phyloP scores from a whole-genome alignment of 169 alveolate genomes.

The Eimeria nieschulzi region DNA sequence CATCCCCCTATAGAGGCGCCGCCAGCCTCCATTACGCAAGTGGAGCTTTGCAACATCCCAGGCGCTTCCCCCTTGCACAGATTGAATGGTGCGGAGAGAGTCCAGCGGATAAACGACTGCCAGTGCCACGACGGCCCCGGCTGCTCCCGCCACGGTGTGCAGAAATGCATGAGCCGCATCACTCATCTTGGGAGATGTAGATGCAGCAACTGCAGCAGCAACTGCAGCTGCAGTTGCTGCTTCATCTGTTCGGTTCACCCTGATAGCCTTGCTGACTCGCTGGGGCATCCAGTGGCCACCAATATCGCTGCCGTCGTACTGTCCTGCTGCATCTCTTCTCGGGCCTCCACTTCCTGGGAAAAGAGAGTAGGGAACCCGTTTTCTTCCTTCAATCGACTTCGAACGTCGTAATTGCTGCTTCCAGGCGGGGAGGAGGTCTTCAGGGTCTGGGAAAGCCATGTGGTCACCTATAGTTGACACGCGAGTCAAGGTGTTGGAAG shows the following conservation, averaged over 20 bases:
- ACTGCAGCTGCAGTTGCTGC: conserved; percentile 57
- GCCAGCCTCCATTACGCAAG: conserved; percentile 68
- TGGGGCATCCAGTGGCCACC: conserved; percentile 67
- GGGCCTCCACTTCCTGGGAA: conserved; percentile 2
- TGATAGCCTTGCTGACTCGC: not conserved
- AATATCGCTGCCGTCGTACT: not conserved
- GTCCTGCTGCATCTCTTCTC: conserved; percentile 10
- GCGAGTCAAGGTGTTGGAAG: conserved; percentile 22
- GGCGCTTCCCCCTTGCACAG: conserved; percentile 67
- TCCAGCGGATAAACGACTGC: conserved; percentile 71
- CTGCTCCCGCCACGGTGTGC: conserved; percentile 72
- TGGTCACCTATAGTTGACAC: conserved; percentile 55
- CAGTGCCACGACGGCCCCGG: conserved; percentile 73
- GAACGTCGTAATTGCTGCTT: conserved; percentile 59
- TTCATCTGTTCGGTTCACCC: conserved; percentile 50
- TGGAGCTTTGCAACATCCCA: conserved; percentile 30
- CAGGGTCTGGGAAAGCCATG: conserved; percentile 21
- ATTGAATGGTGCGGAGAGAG: conserved; percentile 68
- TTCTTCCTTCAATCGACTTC: conserved; percentile 34
- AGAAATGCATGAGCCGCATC: conserved; percentile 67
- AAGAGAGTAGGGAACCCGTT: not conserved
- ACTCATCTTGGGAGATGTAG: conserved; percentile 32
- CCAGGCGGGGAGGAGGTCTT: conserved; percentile 52
- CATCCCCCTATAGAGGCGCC: conserved; percentile 68
- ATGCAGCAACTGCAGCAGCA: conserved; percentile 64